Evolutionary conservation across 1,139 yeast species (phyloP).

Genomic region (Lodderomyces elongisporus): DNA sequence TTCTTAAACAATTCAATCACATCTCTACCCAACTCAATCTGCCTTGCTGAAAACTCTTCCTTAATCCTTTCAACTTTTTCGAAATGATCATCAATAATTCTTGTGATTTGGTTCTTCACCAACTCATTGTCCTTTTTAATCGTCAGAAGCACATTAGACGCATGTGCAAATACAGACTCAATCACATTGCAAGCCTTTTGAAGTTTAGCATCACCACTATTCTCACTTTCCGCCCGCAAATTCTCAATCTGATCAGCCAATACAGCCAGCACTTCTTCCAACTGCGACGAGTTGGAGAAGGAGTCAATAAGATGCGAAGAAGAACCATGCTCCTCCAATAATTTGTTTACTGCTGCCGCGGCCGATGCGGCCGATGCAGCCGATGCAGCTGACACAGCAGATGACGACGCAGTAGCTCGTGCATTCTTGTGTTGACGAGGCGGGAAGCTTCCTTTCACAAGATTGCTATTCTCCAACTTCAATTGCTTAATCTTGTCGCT

Average conservation of each 20-base stretch:
- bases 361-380: too few relatives aligned
- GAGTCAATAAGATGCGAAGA: not conserved
- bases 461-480: slow-evolving; percentile 15
- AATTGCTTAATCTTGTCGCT: slow-evolving; percentile 31
- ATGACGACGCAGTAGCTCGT: not conserved
- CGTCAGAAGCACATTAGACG: slow-evolving; percentile 11
- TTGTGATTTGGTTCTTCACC: slow-evolving; percentile 14
- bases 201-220: not conserved
- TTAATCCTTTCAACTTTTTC: slow-evolving; percentile 13
- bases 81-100: slow-evolving; percentile 11
- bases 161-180: slow-evolving; percentile 12
- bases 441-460: slow-evolving; percentile 5
- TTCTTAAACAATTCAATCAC: slow-evolving; percentile 11
- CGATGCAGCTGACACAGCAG: not conserved
- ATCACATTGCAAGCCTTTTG: slow-evolving; percentile 9
- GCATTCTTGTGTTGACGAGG: too few relatives aligned
- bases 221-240: slow-evolving; percentile 1
- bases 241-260: slow-evolving; percentile 1
- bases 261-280: slow-evolving; percentile 1
- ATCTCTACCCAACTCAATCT: slow-evolving; percentile 14
- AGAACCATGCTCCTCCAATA: too few relatives aligned
- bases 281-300: not conserved
- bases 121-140: slow-evolving; percentile 12
- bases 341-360: not conserved
- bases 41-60: slow-evolving; percentile 14